Conservation (phyloP, 2,329 filamentous ascomycete genomes). For the Fusarium coffeatum region DNA sequence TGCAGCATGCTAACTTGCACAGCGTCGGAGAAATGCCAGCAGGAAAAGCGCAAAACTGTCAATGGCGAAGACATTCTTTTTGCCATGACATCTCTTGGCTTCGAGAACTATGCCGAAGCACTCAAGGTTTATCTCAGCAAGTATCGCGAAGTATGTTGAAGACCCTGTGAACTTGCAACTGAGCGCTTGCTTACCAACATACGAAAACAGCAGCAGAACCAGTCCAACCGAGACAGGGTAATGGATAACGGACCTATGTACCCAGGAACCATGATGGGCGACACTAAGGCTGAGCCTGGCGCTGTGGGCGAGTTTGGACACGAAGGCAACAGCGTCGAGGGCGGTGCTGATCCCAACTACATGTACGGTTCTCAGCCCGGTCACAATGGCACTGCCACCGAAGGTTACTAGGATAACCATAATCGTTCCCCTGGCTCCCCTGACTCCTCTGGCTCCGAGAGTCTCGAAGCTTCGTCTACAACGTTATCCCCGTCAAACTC, state of each 20-base stretch:
- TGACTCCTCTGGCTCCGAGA: not conserved
- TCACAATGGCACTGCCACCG: slow-evolving; percentile 69
- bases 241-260: slow-evolving; percentile 51
- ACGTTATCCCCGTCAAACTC: not conserved
- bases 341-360: slow-evolving; percentile 58
- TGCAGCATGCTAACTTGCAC: slow-evolving; percentile 45
- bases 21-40: slow-evolving; percentile 99
- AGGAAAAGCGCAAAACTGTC: slow-evolving; percentile 99
- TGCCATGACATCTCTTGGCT: slow-evolving; percentile 98
- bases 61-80: slow-evolving; percentile 99
- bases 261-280: slow-evolving; percentile 47
- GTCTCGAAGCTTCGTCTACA: not conserved
- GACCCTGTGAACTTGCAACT: not conserved
- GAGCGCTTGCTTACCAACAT: slow-evolving; percentile 14
- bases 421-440: not conserved
- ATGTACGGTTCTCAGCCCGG: slow-evolving; percentile 66
- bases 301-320: slow-evolving; percentile 56
- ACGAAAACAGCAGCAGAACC: slow-evolving; percentile 54
- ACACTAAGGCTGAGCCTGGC: slow-evolving; percentile 49
- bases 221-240: slow-evolving; percentile 55
- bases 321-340: slow-evolving; percentile 58
- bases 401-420: slow-evolving; percentile 60
- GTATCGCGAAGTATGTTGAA: slow-evolving; percentile 87
- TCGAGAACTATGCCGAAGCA: slow-evolving; percentile 98
- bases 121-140: slow-evolving; percentile 98